Percentiles rank a stretch among this genome's conserved stretches.
These are phyloP conservation scores for Dictyostelium intermedium DNA, from an alignment of 78 protist species.

Conservation along the genomic window DNA sequence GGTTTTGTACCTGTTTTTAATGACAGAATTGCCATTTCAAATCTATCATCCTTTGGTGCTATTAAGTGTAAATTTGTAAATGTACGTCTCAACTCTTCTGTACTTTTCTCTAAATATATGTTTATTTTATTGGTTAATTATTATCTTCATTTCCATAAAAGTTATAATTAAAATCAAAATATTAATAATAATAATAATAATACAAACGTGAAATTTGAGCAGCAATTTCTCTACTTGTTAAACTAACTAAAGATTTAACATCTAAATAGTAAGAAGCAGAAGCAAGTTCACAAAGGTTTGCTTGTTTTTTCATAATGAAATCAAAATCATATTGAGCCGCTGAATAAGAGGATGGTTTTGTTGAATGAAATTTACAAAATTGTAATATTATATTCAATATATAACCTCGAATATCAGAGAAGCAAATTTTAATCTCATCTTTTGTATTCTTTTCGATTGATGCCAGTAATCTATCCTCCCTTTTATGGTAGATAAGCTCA, in stretches of 20 bases:
- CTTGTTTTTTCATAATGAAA: neutral
- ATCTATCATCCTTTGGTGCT: neutral
- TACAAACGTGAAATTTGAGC: conserved; percentile 60
- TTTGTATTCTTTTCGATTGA: neutral
- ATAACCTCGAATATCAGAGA: neutral
- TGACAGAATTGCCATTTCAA: neutral
- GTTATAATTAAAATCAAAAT: too few species aligned
- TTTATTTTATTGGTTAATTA: neutral
- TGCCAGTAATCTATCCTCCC: neutral
- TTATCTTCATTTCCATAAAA: too few species aligned
- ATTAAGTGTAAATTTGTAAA: neutral
- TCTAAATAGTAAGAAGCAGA: conserved; percentile 15
- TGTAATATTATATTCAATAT: neutral
- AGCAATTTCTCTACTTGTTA: conserved; percentile 44
- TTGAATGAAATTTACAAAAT: neutral
- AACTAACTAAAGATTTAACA: conserved; percentile 47
- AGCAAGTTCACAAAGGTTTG: neutral
- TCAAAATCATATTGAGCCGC: neutral
- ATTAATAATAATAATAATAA: neutral
- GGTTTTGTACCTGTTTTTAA: neutral
- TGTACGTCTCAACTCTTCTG: neutral
- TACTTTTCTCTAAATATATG: neutral
- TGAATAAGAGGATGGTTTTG: neutral
- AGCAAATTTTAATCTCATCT: neutral
- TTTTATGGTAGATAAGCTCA: neutral